Evolutionary conservation across 768 basidiomycete genomes (phyloP).

Genomic region (Xerocomus potaroensis): DNA sequence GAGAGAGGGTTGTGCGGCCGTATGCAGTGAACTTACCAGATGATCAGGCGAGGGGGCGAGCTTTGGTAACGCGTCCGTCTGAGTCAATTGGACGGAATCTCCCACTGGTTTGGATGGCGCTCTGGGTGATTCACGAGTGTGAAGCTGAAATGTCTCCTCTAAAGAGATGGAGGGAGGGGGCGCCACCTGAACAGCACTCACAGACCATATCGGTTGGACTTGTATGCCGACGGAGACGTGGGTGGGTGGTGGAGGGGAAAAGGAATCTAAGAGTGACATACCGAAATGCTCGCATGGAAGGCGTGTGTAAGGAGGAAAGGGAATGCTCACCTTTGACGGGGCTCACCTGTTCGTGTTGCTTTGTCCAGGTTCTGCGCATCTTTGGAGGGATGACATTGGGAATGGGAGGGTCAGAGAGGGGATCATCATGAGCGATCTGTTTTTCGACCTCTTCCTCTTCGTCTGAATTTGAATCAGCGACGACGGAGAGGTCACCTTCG

Average conservation of each 20-base stretch:
- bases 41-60: slow-evolving; percentile 14
- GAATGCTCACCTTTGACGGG: slow-evolving; percentile 35
- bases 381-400: slow-evolving; percentile 53
- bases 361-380: slow-evolving; percentile 60
- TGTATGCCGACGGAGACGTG: slow-evolving; percentile 46
- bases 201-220: slow-evolving; percentile 33
- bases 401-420: slow-evolving; percentile 29
- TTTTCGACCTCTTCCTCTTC: slow-evolving; percentile 41
- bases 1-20: slow-evolving; percentile 13
- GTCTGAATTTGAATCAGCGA: slow-evolving; percentile 29
- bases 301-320: not conserved
- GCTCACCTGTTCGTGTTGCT: slow-evolving; percentile 43
- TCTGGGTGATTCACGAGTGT: slow-evolving; percentile 2
- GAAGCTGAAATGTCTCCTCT: slow-evolving; percentile 6
- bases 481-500: slow-evolving; percentile 42
- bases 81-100: slow-evolving; percentile 3
- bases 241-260: slow-evolving; percentile 18
- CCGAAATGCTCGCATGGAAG: slow-evolving; percentile 25
- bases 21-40: slow-evolving; percentile 18
- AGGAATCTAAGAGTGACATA: slow-evolving; percentile 29
- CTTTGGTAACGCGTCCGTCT: slow-evolving; percentile 10
- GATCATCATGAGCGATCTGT: slow-evolving; percentile 40
- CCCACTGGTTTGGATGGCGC: slow-evolving; percentile 13
- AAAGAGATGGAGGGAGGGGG: slow-evolving; percentile 15
- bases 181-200: slow-evolving; percentile 37